phyloP scores from a whole-genome alignment of 164 flowering plant species.

The Macadamia tetraphylla region DNA sequence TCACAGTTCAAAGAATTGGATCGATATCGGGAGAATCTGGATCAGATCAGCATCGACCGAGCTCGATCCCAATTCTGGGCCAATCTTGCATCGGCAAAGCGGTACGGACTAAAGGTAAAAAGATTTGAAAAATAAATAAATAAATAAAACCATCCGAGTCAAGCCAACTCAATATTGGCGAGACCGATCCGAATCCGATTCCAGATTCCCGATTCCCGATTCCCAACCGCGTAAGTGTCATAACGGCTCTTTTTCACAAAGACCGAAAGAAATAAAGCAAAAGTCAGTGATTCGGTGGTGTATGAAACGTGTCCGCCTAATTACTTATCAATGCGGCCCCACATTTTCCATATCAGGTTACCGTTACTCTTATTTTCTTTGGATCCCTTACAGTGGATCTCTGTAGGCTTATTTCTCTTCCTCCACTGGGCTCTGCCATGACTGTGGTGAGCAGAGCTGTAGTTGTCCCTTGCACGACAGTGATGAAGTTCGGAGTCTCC shows the following conservation, averaged over 20 bases:
- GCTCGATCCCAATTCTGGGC: too few relatives aligned
- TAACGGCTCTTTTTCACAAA: constrained; percentile 15
- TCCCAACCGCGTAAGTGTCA: constrained; percentile 5
- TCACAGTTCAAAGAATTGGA: too few relatives aligned
- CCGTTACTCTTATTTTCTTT: constrained; percentile 19
- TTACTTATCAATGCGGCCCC: neutral
- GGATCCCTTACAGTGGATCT: neutral
- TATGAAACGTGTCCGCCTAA: neutral
- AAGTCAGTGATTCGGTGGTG: constrained; percentile 1
- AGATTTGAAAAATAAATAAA: too few relatives aligned
- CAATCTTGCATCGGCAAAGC: too few relatives aligned
- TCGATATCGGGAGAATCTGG: too few relatives aligned
- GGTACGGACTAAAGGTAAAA: too few relatives aligned
- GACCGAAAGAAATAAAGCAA: neutral
- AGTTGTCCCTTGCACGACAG: constrained; percentile 29
- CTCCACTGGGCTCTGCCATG: constrained; percentile 17
- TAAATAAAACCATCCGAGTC: too few relatives aligned
- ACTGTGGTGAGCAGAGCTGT: constrained; percentile 18
- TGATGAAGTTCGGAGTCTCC: constrained; percentile 37
- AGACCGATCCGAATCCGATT: too few relatives aligned
- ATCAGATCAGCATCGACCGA: too few relatives aligned
- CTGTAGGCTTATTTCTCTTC: neutral
- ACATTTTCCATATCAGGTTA: constrained; percentile 8
- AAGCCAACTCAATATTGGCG: too few relatives aligned
- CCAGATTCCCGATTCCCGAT: neutral